Conservation (phyloP, 495 filamentous ascomycete species). For the Trichoderma asperelloides region DNA sequence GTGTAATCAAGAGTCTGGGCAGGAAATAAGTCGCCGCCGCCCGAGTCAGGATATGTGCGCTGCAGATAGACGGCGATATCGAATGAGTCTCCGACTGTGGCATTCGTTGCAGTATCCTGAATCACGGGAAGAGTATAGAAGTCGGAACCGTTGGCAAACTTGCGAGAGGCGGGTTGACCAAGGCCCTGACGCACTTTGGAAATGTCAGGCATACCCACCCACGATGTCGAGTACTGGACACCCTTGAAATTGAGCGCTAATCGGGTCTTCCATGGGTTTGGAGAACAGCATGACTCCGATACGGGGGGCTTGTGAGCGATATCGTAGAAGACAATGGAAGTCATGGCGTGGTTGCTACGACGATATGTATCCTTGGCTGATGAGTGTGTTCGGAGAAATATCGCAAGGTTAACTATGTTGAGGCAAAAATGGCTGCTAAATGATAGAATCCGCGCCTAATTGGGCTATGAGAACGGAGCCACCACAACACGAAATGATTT, state of each 20-base stretch:
- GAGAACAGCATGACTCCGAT: conserved; percentile 24
- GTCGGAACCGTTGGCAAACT: conserved; percentile 46
- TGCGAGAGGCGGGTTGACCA: conserved; percentile 36
- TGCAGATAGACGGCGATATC: conserved; percentile 53
- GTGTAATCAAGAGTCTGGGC: conserved; percentile 18
- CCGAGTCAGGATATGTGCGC: conserved; percentile 33
- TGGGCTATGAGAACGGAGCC: too few relatives aligned
- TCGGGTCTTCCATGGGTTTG: conserved; percentile 55
- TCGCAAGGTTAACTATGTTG: too few relatives aligned
- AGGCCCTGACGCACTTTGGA: conserved; percentile 35
- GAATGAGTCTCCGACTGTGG: conserved; percentile 50
- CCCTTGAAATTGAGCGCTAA: conserved; percentile 53
- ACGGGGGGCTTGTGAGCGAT: conserved; percentile 37
- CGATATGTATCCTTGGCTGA: too few relatives aligned
- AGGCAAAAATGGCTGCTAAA: too few relatives aligned
- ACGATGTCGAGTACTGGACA: conserved; percentile 37
- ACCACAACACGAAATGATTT: too few relatives aligned
- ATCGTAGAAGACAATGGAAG: conserved; percentile 45
- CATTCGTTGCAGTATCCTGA: conserved; percentile 33
- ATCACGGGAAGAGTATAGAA: conserved; percentile 54
- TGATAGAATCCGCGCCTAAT: too few relatives aligned
- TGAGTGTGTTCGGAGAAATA: too few relatives aligned
- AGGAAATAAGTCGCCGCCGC: conserved; percentile 32
- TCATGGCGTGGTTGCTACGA: too few relatives aligned
- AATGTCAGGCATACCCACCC: conserved; percentile 44